Evolutionary conservation across 768 basidiomycete species (phyloP).

Genomic region (Boletus rubescentipes): DNA sequence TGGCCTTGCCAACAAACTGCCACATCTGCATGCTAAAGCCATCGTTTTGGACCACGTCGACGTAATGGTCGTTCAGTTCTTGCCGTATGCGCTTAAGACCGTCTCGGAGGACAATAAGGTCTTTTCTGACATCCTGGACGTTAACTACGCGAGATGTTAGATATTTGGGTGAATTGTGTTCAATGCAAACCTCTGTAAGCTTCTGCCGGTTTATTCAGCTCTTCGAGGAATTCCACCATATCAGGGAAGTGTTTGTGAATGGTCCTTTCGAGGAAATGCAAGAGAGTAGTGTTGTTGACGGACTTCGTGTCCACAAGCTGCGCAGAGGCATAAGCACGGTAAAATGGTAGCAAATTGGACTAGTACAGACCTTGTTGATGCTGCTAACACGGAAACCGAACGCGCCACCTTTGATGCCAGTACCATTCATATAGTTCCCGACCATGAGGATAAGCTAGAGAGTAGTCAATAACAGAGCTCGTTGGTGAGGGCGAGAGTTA

Average conservation of each 20-base stretch:
- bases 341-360: neutral
- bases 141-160: slow-evolving; percentile 57
- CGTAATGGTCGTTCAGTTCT: slow-evolving; percentile 78
- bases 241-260: slow-evolving; percentile 84
- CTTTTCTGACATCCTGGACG: slow-evolving; percentile 80
- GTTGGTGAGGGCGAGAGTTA: slow-evolving; percentile 34
- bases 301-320: slow-evolving; percentile 98
- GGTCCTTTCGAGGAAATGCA: slow-evolving; percentile 92
- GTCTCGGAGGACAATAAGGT: slow-evolving; percentile 65
- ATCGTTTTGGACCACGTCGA: slow-evolving; percentile 68
- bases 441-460: slow-evolving; percentile 83
- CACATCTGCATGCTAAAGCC: slow-evolving; percentile 91
- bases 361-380: slow-evolving; percentile 80
- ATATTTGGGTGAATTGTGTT: neutral
- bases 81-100: slow-evolving; percentile 78
- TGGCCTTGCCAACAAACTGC: slow-evolving; percentile 78
- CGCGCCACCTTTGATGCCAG: slow-evolving; percentile 93
- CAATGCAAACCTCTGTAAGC: slow-evolving; percentile 79
- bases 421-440: slow-evolving; percentile 98
- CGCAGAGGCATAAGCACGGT: slow-evolving; percentile 1
- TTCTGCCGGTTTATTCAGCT: slow-evolving; percentile 85
- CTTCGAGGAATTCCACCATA: slow-evolving; percentile 86
- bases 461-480: slow-evolving; percentile 2
- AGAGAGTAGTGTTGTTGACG: slow-evolving; percentile 86
- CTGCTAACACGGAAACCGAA: slow-evolving; percentile 97